Percentiles rank a stretch among this genome's conserved stretches.
These are phyloP conservation scores for Goniomonas avonlea DNA, from an alignment of 78 protist genomes.

Conservation along the genomic window DNA sequence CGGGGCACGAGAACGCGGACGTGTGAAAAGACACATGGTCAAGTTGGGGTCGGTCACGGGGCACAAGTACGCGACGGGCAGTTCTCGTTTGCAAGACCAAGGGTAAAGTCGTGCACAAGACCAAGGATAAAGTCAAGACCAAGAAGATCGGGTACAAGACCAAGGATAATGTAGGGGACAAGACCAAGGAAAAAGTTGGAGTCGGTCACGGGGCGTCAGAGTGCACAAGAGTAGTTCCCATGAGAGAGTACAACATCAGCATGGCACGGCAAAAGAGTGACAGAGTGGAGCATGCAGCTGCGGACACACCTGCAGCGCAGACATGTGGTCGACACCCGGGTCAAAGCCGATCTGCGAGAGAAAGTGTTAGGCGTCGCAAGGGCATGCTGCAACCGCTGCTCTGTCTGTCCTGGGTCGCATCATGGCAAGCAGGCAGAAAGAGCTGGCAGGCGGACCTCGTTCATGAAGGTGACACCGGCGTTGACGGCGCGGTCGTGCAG, in stretches of 20 bases:
- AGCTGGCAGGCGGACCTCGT: neutral
- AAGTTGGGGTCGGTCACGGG: neutral
- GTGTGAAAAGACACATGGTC: too few relatives aligned
- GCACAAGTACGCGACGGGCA: neutral
- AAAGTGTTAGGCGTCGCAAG: too few relatives aligned
- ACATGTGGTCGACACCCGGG: constrained; percentile 57
- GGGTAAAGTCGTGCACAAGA: neutral
- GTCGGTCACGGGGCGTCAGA: too few relatives aligned
- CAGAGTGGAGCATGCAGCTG: too few relatives aligned
- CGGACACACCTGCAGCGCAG: neutral
- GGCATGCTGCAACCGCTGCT: neutral
- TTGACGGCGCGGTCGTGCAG: neutral
- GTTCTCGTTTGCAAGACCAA: too few relatives aligned
- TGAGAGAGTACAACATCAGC: too few relatives aligned
- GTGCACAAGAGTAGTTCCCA: too few relatives aligned
- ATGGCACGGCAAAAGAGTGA: too few relatives aligned
- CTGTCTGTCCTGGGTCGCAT: neutral
- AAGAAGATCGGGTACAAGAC: neutral
- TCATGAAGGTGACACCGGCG: neutral
- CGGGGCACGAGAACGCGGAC: neutral
- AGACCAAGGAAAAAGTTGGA: neutral
- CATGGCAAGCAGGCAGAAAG: neutral
- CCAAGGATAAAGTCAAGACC: neutral
- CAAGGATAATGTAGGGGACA: neutral
- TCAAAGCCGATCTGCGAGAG: constrained; percentile 53